Conservation (phyloP, 2,329 filamentous ascomycete genomes). For the Setomelanomma holmii region DNA sequence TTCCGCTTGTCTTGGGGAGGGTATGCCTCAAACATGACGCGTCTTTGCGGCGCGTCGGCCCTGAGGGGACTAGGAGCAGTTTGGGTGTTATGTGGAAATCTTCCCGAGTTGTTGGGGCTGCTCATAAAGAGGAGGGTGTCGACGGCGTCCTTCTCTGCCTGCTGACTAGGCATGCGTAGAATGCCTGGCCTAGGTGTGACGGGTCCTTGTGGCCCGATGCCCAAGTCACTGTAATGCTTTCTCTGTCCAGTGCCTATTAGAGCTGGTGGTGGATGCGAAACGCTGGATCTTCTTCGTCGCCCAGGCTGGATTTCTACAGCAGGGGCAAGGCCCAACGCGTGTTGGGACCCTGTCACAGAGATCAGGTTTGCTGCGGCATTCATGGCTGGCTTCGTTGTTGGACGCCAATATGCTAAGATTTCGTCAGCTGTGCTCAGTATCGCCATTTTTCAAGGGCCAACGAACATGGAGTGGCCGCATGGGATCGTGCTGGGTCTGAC, state of each 20-base stretch:
- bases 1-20: conserved; percentile 32
- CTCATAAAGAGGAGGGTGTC: conserved; percentile 84
- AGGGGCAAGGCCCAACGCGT: conserved; percentile 38
- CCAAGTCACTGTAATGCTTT: conserved; percentile 43
- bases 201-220: conserved; percentile 34
- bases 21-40: conserved; percentile 48
- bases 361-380: conserved; percentile 37
- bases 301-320: conserved; percentile 41
- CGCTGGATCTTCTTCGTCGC: conserved; percentile 46
- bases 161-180: conserved; percentile 72
- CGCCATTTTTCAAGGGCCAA: no score
- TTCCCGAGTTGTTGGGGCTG: conserved; percentile 71
- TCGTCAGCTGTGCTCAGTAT: conserved; percentile 8
- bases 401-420: conserved; percentile 37
- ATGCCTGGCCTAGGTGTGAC: conserved; percentile 55
- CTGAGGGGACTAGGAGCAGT: conserved; percentile 40
- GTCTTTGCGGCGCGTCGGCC: conserved; percentile 37
- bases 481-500: conserved; percentile 32
- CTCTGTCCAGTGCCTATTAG: conserved; percentile 35
- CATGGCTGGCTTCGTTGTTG: conserved; percentile 32
- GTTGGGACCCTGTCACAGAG: conserved; percentile 33
- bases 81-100: conserved; percentile 34
- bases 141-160: conserved; percentile 79
- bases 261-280: conserved; percentile 41
- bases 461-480: conserved; percentile 31